Evolutionary conservation across 495 filamentous ascomycete genomes (phyloP).

Genomic region (Penicillium flavigenum): DNA sequence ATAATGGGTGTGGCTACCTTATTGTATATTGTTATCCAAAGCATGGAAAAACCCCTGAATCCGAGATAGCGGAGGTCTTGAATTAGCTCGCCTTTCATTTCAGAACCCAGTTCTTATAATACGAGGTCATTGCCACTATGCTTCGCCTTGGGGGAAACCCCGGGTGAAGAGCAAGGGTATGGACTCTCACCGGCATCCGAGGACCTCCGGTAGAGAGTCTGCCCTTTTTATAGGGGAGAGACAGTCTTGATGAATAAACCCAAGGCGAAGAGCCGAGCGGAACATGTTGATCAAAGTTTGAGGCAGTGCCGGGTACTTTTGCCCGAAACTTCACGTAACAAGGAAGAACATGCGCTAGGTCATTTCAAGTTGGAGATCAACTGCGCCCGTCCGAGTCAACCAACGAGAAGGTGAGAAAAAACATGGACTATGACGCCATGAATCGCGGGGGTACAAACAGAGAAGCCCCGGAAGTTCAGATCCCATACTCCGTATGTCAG

Average conservation of each 20-base stretch:
- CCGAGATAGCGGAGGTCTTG: neutral
- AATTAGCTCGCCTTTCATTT: neutral
- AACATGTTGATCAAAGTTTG: constrained; percentile 13
- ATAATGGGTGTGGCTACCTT: neutral
- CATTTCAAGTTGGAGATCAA: constrained; percentile 16
- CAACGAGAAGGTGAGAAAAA: constrained; percentile 9
- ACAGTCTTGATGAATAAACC: constrained; percentile 10
- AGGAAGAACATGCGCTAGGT: constrained; percentile 14
- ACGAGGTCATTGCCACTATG: constrained; percentile 9
- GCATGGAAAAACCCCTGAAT: neutral
- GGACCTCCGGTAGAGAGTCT: neutral
- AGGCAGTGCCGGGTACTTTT: constrained; percentile 20
- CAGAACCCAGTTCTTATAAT: neutral
- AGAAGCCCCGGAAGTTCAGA: neutral
- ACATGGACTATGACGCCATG: constrained; percentile 20
- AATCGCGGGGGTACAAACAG: constrained; percentile 5
- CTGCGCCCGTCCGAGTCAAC: constrained; percentile 18
- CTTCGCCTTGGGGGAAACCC: neutral
- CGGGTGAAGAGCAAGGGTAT: constrained; percentile 7
- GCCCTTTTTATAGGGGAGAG: neutral
- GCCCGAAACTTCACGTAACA: constrained; percentile 14
- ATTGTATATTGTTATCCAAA: neutral
- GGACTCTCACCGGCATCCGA: neutral
- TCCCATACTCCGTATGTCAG: constrained; percentile 4
- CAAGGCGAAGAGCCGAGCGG: constrained; percentile 12